phyloP scores from a whole-genome alignment of 495 filamentous ascomycete genomes.

The Hyaloscypha bicolor region DNA sequence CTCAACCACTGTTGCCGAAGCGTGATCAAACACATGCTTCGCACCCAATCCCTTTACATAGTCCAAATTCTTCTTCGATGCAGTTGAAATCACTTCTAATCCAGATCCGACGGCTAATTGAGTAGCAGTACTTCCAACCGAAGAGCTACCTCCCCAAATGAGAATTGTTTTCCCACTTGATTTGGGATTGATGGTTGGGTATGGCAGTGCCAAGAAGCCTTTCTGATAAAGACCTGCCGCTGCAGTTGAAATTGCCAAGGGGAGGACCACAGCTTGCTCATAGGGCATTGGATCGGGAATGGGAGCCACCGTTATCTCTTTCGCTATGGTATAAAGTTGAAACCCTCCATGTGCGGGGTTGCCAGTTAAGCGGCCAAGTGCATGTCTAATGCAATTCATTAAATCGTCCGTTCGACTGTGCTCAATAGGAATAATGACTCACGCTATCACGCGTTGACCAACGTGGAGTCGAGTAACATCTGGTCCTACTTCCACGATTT shows the following conservation, averaged over 20 bases:
- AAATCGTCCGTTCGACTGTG: conserved; percentile 2
- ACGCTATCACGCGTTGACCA: conserved; percentile 27
- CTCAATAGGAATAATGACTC: conserved; percentile 18
- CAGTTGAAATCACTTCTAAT: conserved; percentile 40
- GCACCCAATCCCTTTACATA: conserved; percentile 43
- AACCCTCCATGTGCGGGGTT: conserved; percentile 5
- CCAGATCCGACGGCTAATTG: conserved; percentile 41
- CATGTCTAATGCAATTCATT: conserved; percentile 2
- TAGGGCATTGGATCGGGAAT: conserved; percentile 44
- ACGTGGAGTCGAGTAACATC: conserved; percentile 32
- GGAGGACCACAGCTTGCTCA: conserved; percentile 44
- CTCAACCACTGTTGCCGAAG: not conserved
- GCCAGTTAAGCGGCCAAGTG: conserved; percentile 4
- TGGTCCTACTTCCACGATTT: conserved; percentile 33
- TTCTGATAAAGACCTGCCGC: conserved; percentile 41
- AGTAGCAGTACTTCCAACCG: conserved; percentile 38
- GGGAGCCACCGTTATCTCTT: conserved; percentile 13
- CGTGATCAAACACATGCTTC: conserved; percentile 12
- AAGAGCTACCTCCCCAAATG: conserved; percentile 27
- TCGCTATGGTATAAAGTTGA: conserved; percentile 12
- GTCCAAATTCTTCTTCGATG: conserved; percentile 37
- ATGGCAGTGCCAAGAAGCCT: conserved; percentile 5
- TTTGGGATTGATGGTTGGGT: conserved; percentile 8
- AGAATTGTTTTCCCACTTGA: conserved; percentile 34
- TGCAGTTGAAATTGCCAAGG: conserved; percentile 46